phyloP scores from a whole-genome alignment of 768 basidiomycete genomes.

The Terana coerulea region DNA sequence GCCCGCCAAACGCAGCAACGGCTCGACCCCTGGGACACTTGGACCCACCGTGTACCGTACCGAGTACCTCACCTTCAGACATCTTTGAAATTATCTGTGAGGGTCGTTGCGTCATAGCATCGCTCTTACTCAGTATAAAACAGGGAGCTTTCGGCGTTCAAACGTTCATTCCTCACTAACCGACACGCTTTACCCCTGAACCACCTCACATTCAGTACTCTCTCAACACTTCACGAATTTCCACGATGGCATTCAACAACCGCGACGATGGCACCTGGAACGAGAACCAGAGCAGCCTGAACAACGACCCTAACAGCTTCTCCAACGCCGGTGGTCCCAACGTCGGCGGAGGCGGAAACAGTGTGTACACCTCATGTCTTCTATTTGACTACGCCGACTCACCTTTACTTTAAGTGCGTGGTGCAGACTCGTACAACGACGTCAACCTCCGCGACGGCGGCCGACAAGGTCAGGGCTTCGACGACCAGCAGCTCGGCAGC shows the following conservation, averaged over 20 bases:
- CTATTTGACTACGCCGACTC: neutral
- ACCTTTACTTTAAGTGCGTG: neutral
- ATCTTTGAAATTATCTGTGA: too few species aligned
- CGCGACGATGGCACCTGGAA: conserved; percentile 5
- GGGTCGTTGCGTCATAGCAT: too few species aligned
- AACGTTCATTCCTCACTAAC: too few species aligned
- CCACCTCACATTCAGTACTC: too few species aligned
- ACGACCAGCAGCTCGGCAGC: neutral
- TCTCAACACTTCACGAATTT: neutral
- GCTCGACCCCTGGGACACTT: too few species aligned
- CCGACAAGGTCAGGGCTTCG: neutral
- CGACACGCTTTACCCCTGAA: too few species aligned
- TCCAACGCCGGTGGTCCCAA: conserved; percentile 6
- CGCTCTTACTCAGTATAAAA: too few species aligned
- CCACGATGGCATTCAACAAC: conserved; percentile 8
- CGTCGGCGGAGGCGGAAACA: neutral
- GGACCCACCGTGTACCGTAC: too few species aligned
- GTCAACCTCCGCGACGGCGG: conserved; percentile 1
- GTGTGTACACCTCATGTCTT: neutral
- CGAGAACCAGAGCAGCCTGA: neutral
- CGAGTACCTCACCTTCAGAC: too few species aligned
- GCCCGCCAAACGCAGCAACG: too few species aligned
- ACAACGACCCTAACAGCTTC: conserved; percentile 15
- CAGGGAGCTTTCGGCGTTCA: too few species aligned
- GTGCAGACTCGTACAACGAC: conserved; percentile 1